phyloP scores from a whole-genome alignment of 2,329 filamentous ascomycete genomes.

The Pseudocercospora macadamiae region DNA sequence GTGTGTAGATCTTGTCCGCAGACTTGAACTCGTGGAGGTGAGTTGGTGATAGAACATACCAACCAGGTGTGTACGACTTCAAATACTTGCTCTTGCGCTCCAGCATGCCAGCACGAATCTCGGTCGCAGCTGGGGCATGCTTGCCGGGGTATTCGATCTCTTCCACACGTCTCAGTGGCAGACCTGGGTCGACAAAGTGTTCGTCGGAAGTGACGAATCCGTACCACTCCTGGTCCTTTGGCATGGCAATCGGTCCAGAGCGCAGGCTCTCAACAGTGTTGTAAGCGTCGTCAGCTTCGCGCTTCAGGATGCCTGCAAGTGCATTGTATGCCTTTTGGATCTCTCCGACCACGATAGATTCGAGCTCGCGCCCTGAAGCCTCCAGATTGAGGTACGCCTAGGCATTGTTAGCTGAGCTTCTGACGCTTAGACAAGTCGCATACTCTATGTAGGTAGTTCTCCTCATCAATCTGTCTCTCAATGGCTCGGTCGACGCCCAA shows the following conservation, averaged over 20 bases:
- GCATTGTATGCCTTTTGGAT: slow-evolving; percentile 98
- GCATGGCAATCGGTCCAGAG: slow-evolving; percentile 84
- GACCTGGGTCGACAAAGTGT: slow-evolving; percentile 81
- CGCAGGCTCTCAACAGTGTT: slow-evolving; percentile 79
- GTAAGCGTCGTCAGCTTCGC: slow-evolving; percentile 82
- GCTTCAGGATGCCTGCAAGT: slow-evolving; percentile 86
- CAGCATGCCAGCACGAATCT: slow-evolving; percentile 86
- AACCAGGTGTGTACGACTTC: slow-evolving; percentile 94
- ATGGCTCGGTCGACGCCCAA: slow-evolving; percentile 86
- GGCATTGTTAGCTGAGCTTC: slow-evolving; percentile 23
- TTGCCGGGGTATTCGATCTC: slow-evolving; percentile 91
- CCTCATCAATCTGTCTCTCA: slow-evolving; percentile 90
- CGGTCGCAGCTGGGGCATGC: slow-evolving; percentile 77
- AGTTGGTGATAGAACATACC: slow-evolving; percentile 95
- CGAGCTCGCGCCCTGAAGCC: slow-evolving; percentile 88
- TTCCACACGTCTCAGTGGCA: slow-evolving; percentile 76
- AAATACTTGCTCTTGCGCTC: slow-evolving; percentile 99
- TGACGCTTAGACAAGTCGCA: slow-evolving; percentile 34
- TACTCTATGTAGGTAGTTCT: slow-evolving; percentile 94
- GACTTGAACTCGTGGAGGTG: slow-evolving; percentile 99
- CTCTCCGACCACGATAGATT: slow-evolving; percentile 94
- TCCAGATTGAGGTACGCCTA: slow-evolving; percentile 94
- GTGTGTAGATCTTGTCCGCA: slow-evolving; percentile 80
- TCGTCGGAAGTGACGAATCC: slow-evolving; percentile 78
- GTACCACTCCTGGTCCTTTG: slow-evolving; percentile 90